A percentile compares a stretch with the other conserved stretches of the same genome.
Evolutionary conservation across 257 asterid species (phyloP).

Genomic region (Solanum pinnatisectum): DNA sequence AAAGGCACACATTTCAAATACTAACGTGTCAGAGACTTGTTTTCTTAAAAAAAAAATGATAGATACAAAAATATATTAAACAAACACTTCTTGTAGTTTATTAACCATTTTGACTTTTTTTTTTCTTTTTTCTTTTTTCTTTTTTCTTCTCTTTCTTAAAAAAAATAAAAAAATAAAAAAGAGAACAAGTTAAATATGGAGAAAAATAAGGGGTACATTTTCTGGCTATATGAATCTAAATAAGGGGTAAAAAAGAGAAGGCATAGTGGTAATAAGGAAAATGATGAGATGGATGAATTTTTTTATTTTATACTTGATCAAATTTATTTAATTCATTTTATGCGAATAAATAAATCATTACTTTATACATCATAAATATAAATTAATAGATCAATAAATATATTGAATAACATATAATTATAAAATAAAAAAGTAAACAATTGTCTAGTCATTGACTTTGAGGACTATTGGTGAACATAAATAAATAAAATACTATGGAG

Average conservation of each 20-base stretch:
- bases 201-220: neutral
- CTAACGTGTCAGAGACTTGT: neutral
- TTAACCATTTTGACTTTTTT: neutral
- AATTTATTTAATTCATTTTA: too few species aligned
- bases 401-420: too few species aligned
- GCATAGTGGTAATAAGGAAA: neutral
- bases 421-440: too few species aligned
- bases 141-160: neutral
- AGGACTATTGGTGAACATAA: neutral
- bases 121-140: neutral
- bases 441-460: neutral
- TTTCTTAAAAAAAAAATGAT: neutral
- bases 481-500: neutral
- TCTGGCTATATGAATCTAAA: neutral
- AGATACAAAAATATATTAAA: neutral
- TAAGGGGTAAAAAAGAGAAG: neutral
- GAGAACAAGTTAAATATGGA: neutral
- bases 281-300: neutral
- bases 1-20: neutral
- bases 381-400: too few species aligned
- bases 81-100: neutral
- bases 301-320: too few species aligned
- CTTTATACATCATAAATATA: too few species aligned
- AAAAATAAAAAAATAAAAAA: too few species aligned
- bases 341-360: too few species aligned